Percentiles rank a stretch among this genome's conserved stretches.
Conservation (phyloP, 2,329 filamentous ascomycete genomes). For the Alternaria infectoria region DNA sequence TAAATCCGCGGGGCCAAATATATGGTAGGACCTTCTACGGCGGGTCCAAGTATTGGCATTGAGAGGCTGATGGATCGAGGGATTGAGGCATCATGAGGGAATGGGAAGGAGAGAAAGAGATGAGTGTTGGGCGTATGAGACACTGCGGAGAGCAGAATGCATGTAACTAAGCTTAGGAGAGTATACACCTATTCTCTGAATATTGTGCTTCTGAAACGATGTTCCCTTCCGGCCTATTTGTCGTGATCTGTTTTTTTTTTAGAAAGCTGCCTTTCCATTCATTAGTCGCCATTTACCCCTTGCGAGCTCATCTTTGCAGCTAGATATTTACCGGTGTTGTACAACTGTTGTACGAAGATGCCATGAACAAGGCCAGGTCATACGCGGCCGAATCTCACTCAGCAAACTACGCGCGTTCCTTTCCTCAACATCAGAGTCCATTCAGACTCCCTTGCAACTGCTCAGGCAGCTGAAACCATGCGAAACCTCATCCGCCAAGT, state of each 20-base stretch:
- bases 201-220: background rate
- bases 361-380: background rate
- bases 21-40: background rate
- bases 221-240: background rate
- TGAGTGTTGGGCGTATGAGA: background rate
- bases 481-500: background rate
- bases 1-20: background rate
- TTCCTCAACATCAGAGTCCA: background rate
- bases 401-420: background rate
- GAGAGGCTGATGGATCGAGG: background rate
- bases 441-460: background rate
- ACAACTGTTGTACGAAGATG: background rate
- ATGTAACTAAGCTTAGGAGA: background rate
- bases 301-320: background rate
- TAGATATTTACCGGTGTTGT: background rate
- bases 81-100: background rate
- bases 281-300: background rate
- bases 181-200: background rate
- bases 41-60: background rate
- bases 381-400: background rate
- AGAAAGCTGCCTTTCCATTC: background rate
- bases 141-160: background rate
- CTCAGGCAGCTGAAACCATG: background rate
- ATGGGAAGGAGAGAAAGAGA: background rate
- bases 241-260: background rate